phyloP scores from a whole-genome alignment of 2,329 filamentous ascomycete species.

The Aspergillus calidoustus region DNA sequence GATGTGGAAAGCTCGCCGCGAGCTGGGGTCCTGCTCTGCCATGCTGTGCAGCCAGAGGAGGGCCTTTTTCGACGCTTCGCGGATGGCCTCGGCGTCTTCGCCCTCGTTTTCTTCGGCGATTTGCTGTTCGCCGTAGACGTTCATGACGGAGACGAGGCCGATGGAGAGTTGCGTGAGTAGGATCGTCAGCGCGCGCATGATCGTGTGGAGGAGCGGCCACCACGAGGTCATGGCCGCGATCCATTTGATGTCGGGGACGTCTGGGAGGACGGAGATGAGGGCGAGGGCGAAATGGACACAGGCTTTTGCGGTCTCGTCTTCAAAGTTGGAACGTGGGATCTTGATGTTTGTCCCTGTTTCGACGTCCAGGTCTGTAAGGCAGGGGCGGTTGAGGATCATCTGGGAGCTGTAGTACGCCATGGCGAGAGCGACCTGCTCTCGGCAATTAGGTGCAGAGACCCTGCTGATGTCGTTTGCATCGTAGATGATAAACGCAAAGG shows the following conservation, averaged over 20 bases:
- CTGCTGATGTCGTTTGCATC: background rate
- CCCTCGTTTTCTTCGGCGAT: background rate
- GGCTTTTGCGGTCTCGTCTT: background rate
- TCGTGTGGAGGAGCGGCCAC: slow-evolving; percentile 47
- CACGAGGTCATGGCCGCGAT: slow-evolving; percentile 41
- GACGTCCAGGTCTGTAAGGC: background rate
- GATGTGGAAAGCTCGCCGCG: slow-evolving; percentile 3
- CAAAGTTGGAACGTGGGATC: background rate
- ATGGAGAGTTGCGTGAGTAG: slow-evolving; percentile 35
- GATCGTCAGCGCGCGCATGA: slow-evolving; percentile 47
- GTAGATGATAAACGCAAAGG: background rate
- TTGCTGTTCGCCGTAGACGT: background rate
- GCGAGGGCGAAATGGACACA: slow-evolving; percentile 10
- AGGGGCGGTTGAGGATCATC: background rate
- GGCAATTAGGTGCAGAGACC: background rate
- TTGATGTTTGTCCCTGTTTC: background rate
- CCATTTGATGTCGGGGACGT: slow-evolving; percentile 39
- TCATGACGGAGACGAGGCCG: background rate
- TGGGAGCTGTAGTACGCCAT: slow-evolving; percentile 3
- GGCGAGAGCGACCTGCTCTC: background rate
- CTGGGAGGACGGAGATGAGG: slow-evolving; percentile 39
- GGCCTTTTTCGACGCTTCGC: background rate
- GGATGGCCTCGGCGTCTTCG: background rate
- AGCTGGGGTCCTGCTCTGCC: slow-evolving; percentile 5
- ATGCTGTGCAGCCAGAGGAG: slow-evolving; percentile 7